A percentile compares a stretch with the other conserved stretches of the same genome.
These are phyloP conservation scores for Larix kaempferi DNA, from an alignment of 75 land plant species.

Conservation along the genomic window DNA sequence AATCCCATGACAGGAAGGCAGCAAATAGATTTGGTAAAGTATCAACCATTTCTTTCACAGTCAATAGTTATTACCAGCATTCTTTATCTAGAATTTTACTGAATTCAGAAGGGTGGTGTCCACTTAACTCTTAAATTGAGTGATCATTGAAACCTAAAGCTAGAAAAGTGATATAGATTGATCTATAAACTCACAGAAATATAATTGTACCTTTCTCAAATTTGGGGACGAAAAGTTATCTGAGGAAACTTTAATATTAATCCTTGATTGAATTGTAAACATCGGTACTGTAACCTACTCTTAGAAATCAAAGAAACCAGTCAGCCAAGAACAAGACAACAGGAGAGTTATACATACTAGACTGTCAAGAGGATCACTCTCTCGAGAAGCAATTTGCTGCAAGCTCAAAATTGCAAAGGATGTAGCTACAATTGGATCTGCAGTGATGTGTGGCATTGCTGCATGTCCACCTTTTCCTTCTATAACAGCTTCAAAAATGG, in stretches of 20 bases:
- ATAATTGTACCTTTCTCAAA: neutral
- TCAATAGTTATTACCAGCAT: too few relatives aligned
- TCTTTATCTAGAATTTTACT: too few relatives aligned
- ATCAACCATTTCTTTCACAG: too few relatives aligned
- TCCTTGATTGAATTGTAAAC: neutral
- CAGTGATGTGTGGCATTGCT: slow-evolving; percentile 38
- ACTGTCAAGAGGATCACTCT: slow-evolving; percentile 64
- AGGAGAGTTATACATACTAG: slow-evolving; percentile 11
- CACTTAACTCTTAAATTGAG: too few relatives aligned
- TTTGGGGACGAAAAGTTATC: neutral
- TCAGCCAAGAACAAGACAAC: slow-evolving; percentile 12
- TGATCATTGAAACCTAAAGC: neutral
- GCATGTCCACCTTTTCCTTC: slow-evolving; percentile 74
- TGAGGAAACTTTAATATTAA: neutral
- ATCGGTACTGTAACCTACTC: neutral
- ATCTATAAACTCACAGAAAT: neutral
- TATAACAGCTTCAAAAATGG: slow-evolving; percentile 37
- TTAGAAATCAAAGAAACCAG: neutral
- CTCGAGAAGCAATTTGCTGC: slow-evolving; percentile 70
- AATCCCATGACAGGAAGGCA: too few relatives aligned
- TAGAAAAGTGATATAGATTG: neutral
- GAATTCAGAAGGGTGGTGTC: too few relatives aligned
- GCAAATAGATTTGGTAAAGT: too few relatives aligned
- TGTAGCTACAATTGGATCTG: slow-evolving; percentile 63
- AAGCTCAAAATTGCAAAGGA: slow-evolving; percentile 56